A percentile compares a stretch with the other conserved stretches of the same genome.
phyloP scores from a whole-genome alignment of 495 filamentous ascomycete genomes.

The Hypoxylon cercidicola region DNA sequence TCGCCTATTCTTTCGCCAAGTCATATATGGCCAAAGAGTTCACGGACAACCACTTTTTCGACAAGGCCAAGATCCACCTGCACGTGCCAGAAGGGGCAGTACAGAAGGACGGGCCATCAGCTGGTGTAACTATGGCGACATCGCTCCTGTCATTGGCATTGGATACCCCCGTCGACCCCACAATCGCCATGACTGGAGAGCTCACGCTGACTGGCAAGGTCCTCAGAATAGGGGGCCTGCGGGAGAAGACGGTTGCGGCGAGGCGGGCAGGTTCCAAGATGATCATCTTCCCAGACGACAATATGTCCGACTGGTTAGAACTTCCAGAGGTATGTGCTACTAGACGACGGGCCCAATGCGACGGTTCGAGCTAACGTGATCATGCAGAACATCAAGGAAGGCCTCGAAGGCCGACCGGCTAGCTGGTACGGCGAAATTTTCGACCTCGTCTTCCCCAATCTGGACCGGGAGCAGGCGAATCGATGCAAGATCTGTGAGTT shows the following conservation, averaged over 20 bases:
- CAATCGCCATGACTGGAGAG: slow-evolving; percentile 98
- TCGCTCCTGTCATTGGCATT: slow-evolving; percentile 86
- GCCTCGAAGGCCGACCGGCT: slow-evolving; percentile 87
- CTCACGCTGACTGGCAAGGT: slow-evolving; percentile 98
- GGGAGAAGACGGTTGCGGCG: slow-evolving; percentile 99
- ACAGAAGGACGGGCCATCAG: slow-evolving; percentile 82
- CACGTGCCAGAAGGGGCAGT: slow-evolving; percentile 98
- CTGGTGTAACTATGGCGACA: slow-evolving; percentile 97
- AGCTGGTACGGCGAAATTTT: slow-evolving; percentile 97
- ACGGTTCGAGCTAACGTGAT: slow-evolving; percentile 50
- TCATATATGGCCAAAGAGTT: slow-evolving; percentile 84
- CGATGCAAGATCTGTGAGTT: slow-evolving; percentile 70
- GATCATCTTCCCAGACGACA: slow-evolving; percentile 95
- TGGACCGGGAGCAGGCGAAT: slow-evolving; percentile 79
- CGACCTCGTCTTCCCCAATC: slow-evolving; percentile 84
- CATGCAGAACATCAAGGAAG: slow-evolving; percentile 92
- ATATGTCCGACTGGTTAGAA: slow-evolving; percentile 96
- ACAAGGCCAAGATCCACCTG: slow-evolving; percentile 93
- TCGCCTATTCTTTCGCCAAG: slow-evolving; percentile 97
- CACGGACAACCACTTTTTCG: slow-evolving; percentile 92
- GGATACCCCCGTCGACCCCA: slow-evolving; percentile 79
- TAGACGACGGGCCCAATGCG: slow-evolving; percentile 22
- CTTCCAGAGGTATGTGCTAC: slow-evolving; percentile 83
- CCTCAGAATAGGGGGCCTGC: slow-evolving; percentile 90
- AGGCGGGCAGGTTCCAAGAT: slow-evolving; percentile 92